phyloP scores from a whole-genome alignment of 805 yeast genomes.

The Candida oleophila region DNA sequence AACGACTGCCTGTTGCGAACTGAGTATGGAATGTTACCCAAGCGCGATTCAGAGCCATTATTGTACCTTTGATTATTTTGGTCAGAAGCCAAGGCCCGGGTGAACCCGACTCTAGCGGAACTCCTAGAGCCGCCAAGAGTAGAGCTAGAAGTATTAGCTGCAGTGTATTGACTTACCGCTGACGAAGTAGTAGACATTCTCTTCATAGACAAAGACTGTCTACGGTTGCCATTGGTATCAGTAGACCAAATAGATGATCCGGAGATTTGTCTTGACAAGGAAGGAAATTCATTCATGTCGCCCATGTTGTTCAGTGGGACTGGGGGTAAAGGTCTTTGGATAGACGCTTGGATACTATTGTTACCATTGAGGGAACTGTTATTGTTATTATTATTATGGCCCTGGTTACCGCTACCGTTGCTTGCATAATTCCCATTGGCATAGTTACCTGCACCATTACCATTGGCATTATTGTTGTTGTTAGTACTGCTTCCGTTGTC shows the following conservation, averaged over 20 bases:
- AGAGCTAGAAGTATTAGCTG: slow-evolving; percentile 11
- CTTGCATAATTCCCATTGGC: background rate
- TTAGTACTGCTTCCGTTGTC: background rate
- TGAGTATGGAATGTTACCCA: slow-evolving; percentile 11
- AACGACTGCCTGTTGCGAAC: slow-evolving; percentile 24
- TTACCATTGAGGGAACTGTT: background rate
- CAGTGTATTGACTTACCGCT: slow-evolving; percentile 23
- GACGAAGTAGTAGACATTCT: slow-evolving; percentile 30
- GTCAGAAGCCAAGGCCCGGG: slow-evolving; percentile 39
- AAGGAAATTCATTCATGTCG: background rate
- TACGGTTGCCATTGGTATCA: slow-evolving; percentile 21
- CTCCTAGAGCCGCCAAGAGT: slow-evolving; percentile 8
- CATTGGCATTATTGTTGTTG: background rate
- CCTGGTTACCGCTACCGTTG: background rate
- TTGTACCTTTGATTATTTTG: slow-evolving; percentile 21
- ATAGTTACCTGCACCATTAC: background rate
- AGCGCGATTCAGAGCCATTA: slow-evolving; percentile 14
- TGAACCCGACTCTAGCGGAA: slow-evolving; percentile 34
- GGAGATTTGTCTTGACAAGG: slow-evolving; percentile 26
- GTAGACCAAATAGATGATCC: slow-evolving; percentile 37
- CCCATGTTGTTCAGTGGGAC: slow-evolving; percentile 1
- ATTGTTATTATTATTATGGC: background rate
- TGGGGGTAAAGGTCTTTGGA: slow-evolving; percentile 3
- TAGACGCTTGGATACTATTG: background rate
- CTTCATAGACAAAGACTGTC: slow-evolving; percentile 28